Evolutionary conservation across 73 alveolate species (phyloP).

Genomic region (Paramecium tetraurelia): DNA sequence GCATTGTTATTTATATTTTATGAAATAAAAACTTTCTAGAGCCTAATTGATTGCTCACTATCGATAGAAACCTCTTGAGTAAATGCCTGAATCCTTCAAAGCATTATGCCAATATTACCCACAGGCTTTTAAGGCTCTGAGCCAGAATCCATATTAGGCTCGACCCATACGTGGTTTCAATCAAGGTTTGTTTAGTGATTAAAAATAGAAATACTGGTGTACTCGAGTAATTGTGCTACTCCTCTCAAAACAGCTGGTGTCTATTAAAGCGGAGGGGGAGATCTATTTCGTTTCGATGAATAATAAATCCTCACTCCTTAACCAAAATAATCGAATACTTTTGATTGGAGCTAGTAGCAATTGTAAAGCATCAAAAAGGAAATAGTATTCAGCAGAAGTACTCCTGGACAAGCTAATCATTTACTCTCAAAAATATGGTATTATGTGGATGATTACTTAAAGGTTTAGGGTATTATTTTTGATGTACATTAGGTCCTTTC

Average conservation of each 20-base stretch:
- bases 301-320: constrained; percentile 8
- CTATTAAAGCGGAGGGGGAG: background rate
- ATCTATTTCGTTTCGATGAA: constrained; percentile 22
- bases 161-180: background rate
- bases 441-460: constrained; percentile 22
- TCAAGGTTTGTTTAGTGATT: background rate
- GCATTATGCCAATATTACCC: background rate
- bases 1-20: background rate
- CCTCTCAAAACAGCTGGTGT: constrained; percentile 49
- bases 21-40: background rate
- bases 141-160: background rate
- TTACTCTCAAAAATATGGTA: background rate
- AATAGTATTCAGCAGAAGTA: background rate
- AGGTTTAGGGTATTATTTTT: background rate
- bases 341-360: background rate
- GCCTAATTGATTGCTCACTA: background rate
- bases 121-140: background rate
- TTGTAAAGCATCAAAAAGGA: background rate
- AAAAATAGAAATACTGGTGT: constrained; percentile 13
- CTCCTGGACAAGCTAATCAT: constrained; percentile 3
- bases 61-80: background rate
- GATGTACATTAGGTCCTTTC: background rate
- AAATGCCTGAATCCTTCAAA: background rate
- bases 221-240: constrained; percentile 28
- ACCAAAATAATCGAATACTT: background rate